Conservation (phyloP, 345 rosid species). For the Rhodomyrtus tomentosa region DNA sequence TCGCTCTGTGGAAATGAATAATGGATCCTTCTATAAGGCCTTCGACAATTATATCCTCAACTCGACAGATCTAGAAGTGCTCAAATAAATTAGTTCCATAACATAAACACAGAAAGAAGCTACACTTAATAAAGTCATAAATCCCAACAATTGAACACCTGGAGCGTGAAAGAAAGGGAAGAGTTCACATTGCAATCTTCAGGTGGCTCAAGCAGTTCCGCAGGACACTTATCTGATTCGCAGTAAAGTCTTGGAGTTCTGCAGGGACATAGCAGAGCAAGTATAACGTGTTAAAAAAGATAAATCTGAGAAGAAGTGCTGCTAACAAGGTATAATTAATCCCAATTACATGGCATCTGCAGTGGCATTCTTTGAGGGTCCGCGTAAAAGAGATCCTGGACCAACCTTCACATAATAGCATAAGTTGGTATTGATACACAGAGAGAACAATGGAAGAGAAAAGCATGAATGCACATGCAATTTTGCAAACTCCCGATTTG, state of each 20-base stretch:
- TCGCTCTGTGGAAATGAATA: conserved; percentile 87
- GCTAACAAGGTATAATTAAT: background rate
- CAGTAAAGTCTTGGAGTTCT: conserved; percentile 91
- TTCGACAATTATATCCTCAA: conserved; percentile 81
- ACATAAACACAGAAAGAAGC: background rate
- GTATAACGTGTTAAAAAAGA: background rate
- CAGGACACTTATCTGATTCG: conserved; percentile 67
- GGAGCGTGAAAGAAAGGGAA: conserved; percentile 90
- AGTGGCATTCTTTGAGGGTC: conserved; percentile 77
- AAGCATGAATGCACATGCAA: background rate
- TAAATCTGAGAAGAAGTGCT: background rate
- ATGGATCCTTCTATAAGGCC: conserved; percentile 94
- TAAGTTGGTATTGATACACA: background rate
- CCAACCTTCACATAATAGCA: conserved; percentile 57
- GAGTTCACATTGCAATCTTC: conserved; percentile 99
- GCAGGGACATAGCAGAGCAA: conserved; percentile 5
- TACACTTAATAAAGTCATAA: background rate
- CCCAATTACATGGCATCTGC: conserved; percentile 74
- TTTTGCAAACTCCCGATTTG: background rate
- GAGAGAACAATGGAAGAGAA: background rate
- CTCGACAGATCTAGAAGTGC: conserved; percentile 77
- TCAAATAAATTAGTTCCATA: conserved; percentile 12
- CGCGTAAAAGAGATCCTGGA: conserved; percentile 83
- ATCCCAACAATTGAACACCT: conserved; percentile 22
- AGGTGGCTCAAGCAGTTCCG: conserved; percentile 83